Percentiles rank a stretch among this genome's conserved stretches.
Conservation (phyloP, 2,329 filamentous ascomycete genomes). For the Cladosporium colombiae region DNA sequence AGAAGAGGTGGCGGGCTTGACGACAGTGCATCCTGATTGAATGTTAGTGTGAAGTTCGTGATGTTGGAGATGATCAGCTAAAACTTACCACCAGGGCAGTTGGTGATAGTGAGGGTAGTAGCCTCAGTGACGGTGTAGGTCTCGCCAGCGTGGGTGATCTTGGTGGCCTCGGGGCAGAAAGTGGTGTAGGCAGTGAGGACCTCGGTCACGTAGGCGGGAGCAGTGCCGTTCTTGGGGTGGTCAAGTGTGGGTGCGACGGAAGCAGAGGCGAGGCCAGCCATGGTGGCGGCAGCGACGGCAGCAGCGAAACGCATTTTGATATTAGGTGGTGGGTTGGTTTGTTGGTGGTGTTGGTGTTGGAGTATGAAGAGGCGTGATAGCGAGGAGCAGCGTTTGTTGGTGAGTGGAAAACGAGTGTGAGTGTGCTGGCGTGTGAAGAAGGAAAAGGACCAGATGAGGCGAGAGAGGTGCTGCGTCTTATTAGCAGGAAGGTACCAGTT, state of each 20-base stretch:
- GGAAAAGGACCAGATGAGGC: background rate
- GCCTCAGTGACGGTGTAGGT: constrained; percentile 30
- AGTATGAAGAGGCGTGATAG: constrained; percentile 3
- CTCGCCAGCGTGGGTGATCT: constrained; percentile 29
- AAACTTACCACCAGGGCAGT: constrained; percentile 31
- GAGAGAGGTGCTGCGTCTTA: background rate
- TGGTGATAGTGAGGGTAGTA: constrained; percentile 30
- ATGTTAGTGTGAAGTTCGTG: background rate
- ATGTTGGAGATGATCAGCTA: background rate
- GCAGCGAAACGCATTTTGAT: constrained; percentile 54
- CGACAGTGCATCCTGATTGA: constrained; percentile 44
- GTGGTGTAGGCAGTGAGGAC: constrained; percentile 38
- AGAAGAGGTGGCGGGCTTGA: constrained; percentile 53
- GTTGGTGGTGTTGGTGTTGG: background rate
- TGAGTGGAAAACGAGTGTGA: constrained; percentile 13
- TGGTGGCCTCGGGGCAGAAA: constrained; percentile 35
- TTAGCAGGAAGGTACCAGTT: constrained; percentile 7
- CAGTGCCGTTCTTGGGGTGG: constrained; percentile 21
- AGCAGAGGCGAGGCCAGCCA: constrained; percentile 43
- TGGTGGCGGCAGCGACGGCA: constrained; percentile 34
- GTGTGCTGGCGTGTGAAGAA: constrained; percentile 3
- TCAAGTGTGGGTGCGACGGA: constrained; percentile 39
- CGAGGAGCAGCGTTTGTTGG: background rate
- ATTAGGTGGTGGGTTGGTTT: constrained; percentile 7
- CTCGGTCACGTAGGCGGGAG: constrained; percentile 33